These are phyloP conservation scores for Cryomyces minteri DNA, from an alignment of 495 filamentous ascomycete species.

Conservation along the genomic window DNA sequence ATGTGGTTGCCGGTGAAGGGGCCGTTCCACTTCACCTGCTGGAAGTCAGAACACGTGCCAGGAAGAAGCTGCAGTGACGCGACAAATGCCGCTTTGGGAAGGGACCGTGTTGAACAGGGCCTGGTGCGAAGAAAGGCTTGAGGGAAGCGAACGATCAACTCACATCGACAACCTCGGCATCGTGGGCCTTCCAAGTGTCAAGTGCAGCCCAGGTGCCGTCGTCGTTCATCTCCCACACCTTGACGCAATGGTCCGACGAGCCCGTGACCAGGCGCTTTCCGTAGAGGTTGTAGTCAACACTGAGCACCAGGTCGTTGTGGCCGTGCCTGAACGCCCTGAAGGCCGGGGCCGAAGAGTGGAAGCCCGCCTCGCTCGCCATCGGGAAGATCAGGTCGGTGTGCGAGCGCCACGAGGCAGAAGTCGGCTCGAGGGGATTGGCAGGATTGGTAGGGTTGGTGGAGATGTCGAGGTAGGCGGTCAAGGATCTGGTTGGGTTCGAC, in stretches of 20 bases:
- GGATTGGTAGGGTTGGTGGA: too few species aligned
- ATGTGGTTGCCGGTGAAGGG: slow-evolving; percentile 43
- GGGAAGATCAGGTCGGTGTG: too few species aligned
- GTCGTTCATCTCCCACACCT: slow-evolving; percentile 69
- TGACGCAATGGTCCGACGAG: slow-evolving; percentile 82
- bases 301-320: slow-evolving; percentile 51
- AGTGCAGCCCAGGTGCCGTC: slow-evolving; percentile 54
- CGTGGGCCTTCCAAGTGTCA: slow-evolving; percentile 83
- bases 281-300: slow-evolving; percentile 48
- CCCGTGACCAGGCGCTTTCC: slow-evolving; percentile 82
- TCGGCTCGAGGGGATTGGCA: too few species aligned
- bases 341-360: slow-evolving; percentile 3
- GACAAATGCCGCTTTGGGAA: too few species aligned
- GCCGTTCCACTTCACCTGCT: slow-evolving; percentile 63
- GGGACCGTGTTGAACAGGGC: too few species aligned
- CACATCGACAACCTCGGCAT: slow-evolving; percentile 81
- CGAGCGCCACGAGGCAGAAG: too few species aligned
- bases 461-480: too few species aligned
- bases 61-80: too few species aligned
- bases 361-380: slow-evolving; percentile 8
- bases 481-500: too few species aligned
- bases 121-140: too few species aligned
- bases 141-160: slow-evolving; percentile 2
- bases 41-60: too few species aligned
- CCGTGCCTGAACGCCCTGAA: slow-evolving; percentile 29